These are phyloP conservation scores for Fusarium virguliforme DNA, from an alignment of 2,329 filamentous ascomycete species.

Conservation along the genomic window DNA sequence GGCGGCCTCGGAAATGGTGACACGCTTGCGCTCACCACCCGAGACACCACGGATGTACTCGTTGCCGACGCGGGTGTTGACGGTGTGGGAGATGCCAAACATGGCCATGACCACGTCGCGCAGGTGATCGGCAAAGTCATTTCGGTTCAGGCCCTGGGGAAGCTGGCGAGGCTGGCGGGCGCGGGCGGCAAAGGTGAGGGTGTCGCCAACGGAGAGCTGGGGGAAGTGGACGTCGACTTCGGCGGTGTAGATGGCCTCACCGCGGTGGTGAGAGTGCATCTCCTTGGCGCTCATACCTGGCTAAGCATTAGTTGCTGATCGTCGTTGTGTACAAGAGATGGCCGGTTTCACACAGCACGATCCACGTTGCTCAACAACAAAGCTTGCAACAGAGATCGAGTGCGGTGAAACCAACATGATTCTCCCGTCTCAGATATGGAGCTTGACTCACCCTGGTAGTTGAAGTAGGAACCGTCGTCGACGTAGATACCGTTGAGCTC, in stretches of 20 bases:
- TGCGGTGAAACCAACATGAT: slow-evolving; percentile 19
- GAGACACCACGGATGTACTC: slow-evolving; percentile 83
- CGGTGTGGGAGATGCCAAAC: slow-evolving; percentile 81
- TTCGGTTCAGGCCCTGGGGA: slow-evolving; percentile 70
- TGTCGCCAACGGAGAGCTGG: slow-evolving; percentile 83
- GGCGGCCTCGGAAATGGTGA: slow-evolving; percentile 74
- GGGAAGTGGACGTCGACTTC: slow-evolving; percentile 89
- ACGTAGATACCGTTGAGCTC: slow-evolving; percentile 86
- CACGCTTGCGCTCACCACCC: slow-evolving; percentile 80
- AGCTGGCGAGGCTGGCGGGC: slow-evolving; percentile 76
- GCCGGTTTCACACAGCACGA: slow-evolving; percentile 25
- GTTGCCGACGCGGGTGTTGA: slow-evolving; percentile 82
- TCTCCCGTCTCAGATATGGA: background rate
- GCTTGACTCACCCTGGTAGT: slow-evolving; percentile 78
- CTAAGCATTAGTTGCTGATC: slow-evolving; percentile 35
- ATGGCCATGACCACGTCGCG: slow-evolving; percentile 83
- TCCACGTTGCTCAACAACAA: slow-evolving; percentile 21
- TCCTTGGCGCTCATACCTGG: slow-evolving; percentile 76
- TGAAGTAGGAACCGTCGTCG: slow-evolving; percentile 80
- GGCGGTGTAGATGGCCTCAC: slow-evolving; percentile 89
- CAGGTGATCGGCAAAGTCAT: slow-evolving; percentile 73
- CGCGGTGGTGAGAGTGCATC: slow-evolving; percentile 84
- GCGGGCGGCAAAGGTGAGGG: slow-evolving; percentile 82
- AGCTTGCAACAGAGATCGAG: slow-evolving; percentile 8
- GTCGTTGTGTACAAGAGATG: slow-evolving; percentile 13